Evolutionary conservation across 2,329 filamentous ascomycete species (phyloP).

Genomic region (Simplicillium aogashimaense): DNA sequence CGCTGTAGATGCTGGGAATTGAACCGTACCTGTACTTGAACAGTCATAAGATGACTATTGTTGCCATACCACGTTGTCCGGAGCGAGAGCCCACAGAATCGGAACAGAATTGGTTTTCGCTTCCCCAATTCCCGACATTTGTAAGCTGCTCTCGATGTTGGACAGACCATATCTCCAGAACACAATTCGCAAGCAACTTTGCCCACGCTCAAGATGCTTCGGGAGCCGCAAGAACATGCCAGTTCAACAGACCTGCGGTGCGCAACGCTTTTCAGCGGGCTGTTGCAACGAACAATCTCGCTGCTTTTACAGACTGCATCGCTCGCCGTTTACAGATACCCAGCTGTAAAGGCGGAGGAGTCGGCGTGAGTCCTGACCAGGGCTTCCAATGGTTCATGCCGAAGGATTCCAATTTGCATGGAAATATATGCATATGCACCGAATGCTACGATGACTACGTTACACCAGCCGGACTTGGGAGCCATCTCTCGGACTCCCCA

Average conservation of each 20-base stretch:
- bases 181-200: background rate
- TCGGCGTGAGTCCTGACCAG: background rate
- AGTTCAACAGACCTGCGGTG: constrained; percentile 1
- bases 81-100: constrained; percentile 1
- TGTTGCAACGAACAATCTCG: background rate
- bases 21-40: too few relatives aligned
- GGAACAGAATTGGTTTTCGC: constrained; percentile 3
- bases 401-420: background rate
- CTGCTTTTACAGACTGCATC: background rate
- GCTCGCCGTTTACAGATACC: background rate
- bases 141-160: constrained; percentile 2
- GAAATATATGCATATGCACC: background rate
- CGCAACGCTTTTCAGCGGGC: background rate
- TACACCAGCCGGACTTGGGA: background rate
- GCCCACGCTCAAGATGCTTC: background rate
- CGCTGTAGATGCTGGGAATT: too few relatives aligned
- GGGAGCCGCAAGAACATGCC: background rate
- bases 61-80: background rate
- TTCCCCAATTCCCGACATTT: background rate
- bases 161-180: background rate
- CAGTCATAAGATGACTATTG: too few relatives aligned
- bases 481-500: background rate
- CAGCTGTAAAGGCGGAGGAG: background rate
- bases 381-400: constrained; percentile 1
- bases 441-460: constrained; percentile 2